phyloP scores from a whole-genome alignment of 306 rosid species.

The Pterocarpus macrocarpus region DNA sequence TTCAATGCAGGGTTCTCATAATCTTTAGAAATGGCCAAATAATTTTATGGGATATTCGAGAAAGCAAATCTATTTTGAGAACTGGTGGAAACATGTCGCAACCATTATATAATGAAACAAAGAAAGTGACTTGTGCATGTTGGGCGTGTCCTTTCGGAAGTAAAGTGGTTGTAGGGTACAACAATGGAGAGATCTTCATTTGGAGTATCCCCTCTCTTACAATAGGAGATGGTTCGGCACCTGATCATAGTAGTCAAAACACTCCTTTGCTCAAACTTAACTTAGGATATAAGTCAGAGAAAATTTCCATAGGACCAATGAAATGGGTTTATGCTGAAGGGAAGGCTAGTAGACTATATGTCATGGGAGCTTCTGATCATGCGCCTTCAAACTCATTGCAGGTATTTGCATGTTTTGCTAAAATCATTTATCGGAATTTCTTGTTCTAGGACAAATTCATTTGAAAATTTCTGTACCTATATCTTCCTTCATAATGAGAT shows the following conservation, averaged over 20 bases:
- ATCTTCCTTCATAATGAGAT: constrained; percentile 1
- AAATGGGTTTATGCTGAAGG: constrained; percentile 85
- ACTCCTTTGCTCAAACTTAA: constrained; percentile 80
- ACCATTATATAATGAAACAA: constrained; percentile 66
- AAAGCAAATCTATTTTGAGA: constrained; percentile 71
- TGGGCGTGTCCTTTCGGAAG: constrained; percentile 93
- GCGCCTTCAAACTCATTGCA: constrained; percentile 70
- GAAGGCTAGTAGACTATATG: constrained; percentile 86
- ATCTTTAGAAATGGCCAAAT: constrained; percentile 78
- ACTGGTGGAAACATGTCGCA: constrained; percentile 72
- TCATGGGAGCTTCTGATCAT: constrained; percentile 69
- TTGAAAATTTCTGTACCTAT: constrained; percentile 6
- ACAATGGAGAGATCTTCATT: constrained; percentile 81
- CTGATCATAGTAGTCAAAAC: constrained; percentile 57
- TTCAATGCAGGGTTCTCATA: constrained; percentile 73
- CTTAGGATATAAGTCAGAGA: constrained; percentile 84
- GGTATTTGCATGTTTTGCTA: constrained; percentile 57
- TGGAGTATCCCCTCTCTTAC: constrained; percentile 76
- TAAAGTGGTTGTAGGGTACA: constrained; percentile 85
- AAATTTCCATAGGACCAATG: constrained; percentile 70
- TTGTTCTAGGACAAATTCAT: constrained; percentile 23
- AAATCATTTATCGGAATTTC: constrained; percentile 12
- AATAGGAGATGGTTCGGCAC: constrained; percentile 50
- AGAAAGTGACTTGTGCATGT: constrained; percentile 81
- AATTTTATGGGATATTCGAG: constrained; percentile 75